Conservation (phyloP, 2,329 filamentous ascomycete genomes). For the Lojkania enalia region DNA sequence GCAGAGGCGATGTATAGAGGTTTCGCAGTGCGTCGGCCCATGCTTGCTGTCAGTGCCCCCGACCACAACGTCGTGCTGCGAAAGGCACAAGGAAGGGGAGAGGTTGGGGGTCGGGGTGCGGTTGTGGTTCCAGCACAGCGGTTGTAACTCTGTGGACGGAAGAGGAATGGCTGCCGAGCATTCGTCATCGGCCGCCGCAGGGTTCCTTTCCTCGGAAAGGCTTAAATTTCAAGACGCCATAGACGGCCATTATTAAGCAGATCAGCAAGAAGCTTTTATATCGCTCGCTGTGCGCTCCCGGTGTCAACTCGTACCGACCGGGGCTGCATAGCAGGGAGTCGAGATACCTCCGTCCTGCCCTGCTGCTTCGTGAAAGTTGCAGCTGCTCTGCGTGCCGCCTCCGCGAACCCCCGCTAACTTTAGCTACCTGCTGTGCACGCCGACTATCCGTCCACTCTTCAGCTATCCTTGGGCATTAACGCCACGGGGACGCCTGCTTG, state of each 20-base stretch:
- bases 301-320: conserved; percentile 17
- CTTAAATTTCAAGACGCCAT: conserved; percentile 3
- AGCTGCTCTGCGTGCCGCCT: not conserved
- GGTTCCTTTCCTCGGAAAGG: conserved; percentile 11
- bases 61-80: conserved; percentile 11
- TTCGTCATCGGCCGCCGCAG: conserved; percentile 11
- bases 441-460: conserved; percentile 29
- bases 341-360: conserved; percentile 3
- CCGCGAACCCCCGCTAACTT: conserved; percentile 30
- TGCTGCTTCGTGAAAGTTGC: conserved; percentile 6
- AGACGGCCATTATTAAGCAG: conserved; percentile 18
- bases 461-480: conserved; percentile 26
- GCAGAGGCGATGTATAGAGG: not conserved
- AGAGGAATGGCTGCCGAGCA: conserved; percentile 4
- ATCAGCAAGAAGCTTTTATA: not conserved
- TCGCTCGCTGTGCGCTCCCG: conserved; percentile 5
- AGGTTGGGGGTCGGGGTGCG: not conserved
- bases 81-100: not conserved
- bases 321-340: not conserved
- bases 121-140: not conserved
- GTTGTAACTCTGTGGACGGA: not conserved
- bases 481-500: conserved; percentile 27
- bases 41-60: conserved; percentile 11
- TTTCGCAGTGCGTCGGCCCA: conserved; percentile 12
- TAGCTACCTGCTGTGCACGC: conserved; percentile 38